These are phyloP conservation scores for Diophrys appendiculata DNA, from an alignment of 73 alveolate genomes.

Conservation along the genomic window DNA sequence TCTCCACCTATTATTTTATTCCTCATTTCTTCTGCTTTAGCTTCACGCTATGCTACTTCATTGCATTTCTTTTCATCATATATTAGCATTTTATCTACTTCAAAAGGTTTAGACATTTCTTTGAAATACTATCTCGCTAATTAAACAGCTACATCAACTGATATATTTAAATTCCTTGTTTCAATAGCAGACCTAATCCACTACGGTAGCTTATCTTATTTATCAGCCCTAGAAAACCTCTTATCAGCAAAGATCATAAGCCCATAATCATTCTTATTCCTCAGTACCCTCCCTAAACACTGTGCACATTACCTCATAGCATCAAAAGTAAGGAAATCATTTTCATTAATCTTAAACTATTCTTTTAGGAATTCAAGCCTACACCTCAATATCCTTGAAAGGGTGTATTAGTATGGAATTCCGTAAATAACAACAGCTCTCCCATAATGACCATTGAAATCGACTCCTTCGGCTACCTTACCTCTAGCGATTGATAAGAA, in stretches of 20 bases:
- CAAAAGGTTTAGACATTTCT: constrained; percentile 80
- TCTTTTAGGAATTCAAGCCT: constrained; percentile 80
- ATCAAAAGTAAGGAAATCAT: constrained; percentile 83
- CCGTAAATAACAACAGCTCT: constrained; percentile 88
- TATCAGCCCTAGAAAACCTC: constrained; percentile 69
- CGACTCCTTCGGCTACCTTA: constrained; percentile 84
- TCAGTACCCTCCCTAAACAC: constrained; percentile 80
- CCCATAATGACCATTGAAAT: constrained; percentile 82
- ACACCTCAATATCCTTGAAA: constrained; percentile 72
- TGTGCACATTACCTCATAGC: constrained; percentile 86
- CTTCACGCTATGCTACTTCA: too few species aligned
- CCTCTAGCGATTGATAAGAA: constrained; percentile 88
- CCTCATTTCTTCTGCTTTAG: too few species aligned
- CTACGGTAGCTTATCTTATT: constrained; percentile 72
- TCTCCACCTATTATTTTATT: too few species aligned
- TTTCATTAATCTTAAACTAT: constrained; percentile 74
- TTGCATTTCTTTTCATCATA: too few species aligned
- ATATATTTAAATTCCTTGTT: constrained; percentile 61
- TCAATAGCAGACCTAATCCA: constrained; percentile 69
- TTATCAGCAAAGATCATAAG: constrained; percentile 85
- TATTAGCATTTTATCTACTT: too few species aligned
- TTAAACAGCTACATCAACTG: constrained; percentile 71
- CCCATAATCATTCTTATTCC: constrained; percentile 80
- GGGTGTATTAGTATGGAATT: constrained; percentile 75
- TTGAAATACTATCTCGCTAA: constrained; percentile 68